Evolutionary conservation across 1,284 basidiomycete genomes (phyloP).

Genomic region (Ceratobasidium sp.): DNA sequence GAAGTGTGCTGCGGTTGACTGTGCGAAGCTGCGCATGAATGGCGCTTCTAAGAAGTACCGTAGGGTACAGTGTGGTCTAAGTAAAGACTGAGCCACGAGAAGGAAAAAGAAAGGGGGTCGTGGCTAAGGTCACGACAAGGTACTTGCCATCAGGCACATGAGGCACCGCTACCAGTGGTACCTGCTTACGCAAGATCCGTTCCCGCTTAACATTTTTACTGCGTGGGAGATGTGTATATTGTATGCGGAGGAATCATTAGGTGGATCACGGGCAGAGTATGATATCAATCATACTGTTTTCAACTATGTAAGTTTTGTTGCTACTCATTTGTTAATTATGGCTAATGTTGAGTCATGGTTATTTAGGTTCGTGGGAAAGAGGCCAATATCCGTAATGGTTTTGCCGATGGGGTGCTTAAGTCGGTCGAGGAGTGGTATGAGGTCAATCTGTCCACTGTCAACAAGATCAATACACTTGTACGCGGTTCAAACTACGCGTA

Average conservation of each 20-base stretch:
- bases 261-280: background rate
- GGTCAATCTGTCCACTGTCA: background rate
- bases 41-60: too few relatives aligned
- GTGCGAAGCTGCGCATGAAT: too few relatives aligned
- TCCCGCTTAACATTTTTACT: background rate
- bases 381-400: background rate
- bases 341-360: background rate
- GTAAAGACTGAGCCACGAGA: too few relatives aligned
- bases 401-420: background rate
- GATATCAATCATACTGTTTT: background rate
- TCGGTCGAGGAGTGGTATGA: background rate
- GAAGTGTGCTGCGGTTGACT: too few relatives aligned
- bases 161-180: background rate
- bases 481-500: background rate
- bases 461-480: background rate
- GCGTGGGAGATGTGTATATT: background rate
- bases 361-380: conserved; percentile 1
- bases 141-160: background rate
- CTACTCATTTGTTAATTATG: background rate
- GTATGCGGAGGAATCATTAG: background rate
- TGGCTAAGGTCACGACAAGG: too few relatives aligned
- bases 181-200: background rate
- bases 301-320: background rate
- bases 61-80: too few relatives aligned
- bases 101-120: too few relatives aligned